These are phyloP conservation scores for Tephrocybe rancida DNA, from an alignment of 768 basidiomycete genomes.

Conservation along the genomic window DNA sequence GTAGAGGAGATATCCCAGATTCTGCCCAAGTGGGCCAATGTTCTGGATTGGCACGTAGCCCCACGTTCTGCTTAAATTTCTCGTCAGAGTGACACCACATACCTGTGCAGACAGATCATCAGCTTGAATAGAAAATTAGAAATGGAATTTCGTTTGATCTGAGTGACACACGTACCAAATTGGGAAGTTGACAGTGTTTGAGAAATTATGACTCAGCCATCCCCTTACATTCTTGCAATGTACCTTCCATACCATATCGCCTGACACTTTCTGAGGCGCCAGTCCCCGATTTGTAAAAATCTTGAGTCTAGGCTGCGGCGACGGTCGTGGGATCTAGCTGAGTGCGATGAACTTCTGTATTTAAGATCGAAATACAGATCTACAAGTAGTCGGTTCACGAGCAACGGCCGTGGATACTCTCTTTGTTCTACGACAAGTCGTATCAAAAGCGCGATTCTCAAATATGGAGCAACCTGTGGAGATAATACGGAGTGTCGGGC, in stretches of 20 bases:
- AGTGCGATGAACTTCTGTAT: not conserved
- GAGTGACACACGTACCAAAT: too few species aligned
- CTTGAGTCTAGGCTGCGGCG: conserved; percentile 71
- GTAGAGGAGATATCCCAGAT: conserved; percentile 96
- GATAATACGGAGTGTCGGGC: conserved; percentile 79
- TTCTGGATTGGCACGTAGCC: conserved; percentile 88
- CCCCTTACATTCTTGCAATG: too few species aligned
- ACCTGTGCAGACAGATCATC: too few species aligned
- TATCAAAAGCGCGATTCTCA: conserved; percentile 83
- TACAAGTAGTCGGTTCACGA: conserved; percentile 91
- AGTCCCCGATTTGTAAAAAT: conserved; percentile 66
- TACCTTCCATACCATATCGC: conserved; percentile 39
- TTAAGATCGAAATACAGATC: conserved; percentile 34
- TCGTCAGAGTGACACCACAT: too few species aligned
- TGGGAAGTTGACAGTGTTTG: too few species aligned
- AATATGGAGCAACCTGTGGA: conserved; percentile 85
- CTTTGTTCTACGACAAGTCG: conserved; percentile 85
- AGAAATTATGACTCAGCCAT: too few species aligned
- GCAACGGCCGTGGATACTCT: conserved; percentile 89
- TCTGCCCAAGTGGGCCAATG: conserved; percentile 94
- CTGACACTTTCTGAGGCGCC: conserved; percentile 34
- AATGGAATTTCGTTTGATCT: too few species aligned
- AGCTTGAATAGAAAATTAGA: too few species aligned
- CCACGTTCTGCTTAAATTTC: conserved; percentile 30
- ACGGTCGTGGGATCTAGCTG: conserved; percentile 49